Percentiles rank a stretch among this genome's conserved stretches.
Conservation (phyloP, 176 grass and related monocot species). For the Musa itinerans region DNA sequence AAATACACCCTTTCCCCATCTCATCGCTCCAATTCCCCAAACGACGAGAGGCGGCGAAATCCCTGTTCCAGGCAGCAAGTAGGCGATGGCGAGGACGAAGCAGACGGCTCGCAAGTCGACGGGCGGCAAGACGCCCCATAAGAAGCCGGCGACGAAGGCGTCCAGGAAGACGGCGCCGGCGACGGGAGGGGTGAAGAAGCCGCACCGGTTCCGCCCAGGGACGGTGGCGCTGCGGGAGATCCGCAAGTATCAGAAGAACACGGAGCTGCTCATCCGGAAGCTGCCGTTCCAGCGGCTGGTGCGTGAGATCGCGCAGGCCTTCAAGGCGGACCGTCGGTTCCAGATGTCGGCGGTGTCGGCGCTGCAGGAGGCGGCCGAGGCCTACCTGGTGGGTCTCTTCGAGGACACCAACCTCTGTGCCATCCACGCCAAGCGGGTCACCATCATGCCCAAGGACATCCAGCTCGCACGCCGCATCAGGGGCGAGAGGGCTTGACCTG, state of each 20-base stretch:
- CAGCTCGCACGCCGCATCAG: conserved; percentile 77
- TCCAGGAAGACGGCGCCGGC: conserved; percentile 75
- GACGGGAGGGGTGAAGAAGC: conserved; percentile 87
- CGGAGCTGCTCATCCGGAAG: conserved; percentile 81
- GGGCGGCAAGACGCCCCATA: conserved; percentile 58
- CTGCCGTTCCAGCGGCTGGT: conserved; percentile 66
- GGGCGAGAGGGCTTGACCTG: conserved; percentile 60
- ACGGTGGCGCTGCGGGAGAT: conserved; percentile 72
- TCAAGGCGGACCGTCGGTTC: conserved; percentile 78
- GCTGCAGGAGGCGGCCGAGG: conserved; percentile 73
- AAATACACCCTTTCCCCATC: too few species aligned
- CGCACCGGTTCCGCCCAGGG: conserved; percentile 54
- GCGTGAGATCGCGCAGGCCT: conserved; percentile 74
- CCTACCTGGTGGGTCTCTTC: conserved; percentile 70
- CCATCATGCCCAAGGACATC: conserved; percentile 96
- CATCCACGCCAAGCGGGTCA: conserved; percentile 85
- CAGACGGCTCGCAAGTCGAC: conserved; percentile 71
- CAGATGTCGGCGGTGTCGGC: conserved; percentile 54
- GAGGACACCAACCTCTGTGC: conserved; percentile 95
- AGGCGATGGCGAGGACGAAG: conserved; percentile 60
- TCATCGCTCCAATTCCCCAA: too few species aligned
- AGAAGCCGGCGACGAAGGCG: conserved; percentile 83
- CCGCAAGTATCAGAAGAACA: conserved; percentile 95
- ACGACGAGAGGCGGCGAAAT: too few species aligned
- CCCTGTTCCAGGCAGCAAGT: too few species aligned